phyloP scores from a whole-genome alignment of 225 moss, liverwort and hornwort genomes.

The Physcomitrellopsis africana region DNA sequence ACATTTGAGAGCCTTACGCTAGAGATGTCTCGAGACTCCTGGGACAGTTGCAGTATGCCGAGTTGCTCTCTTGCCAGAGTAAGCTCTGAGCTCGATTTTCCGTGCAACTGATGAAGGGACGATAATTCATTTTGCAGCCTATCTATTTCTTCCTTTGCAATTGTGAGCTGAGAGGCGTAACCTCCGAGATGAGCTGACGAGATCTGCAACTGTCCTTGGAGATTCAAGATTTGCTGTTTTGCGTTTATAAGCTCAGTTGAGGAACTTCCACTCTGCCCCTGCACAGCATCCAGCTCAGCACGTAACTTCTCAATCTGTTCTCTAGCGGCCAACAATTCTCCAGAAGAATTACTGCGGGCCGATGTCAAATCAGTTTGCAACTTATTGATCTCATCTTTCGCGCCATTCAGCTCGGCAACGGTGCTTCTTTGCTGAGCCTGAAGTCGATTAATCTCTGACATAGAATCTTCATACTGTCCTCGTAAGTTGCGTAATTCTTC shows the following conservation, averaged over 20 bases:
- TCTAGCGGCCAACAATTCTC: constrained; percentile 37
- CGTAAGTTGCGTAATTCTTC: constrained; percentile 42
- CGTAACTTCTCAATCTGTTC: constrained; percentile 43
- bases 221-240: constrained; percentile 34
- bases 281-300: constrained; percentile 40
- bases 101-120: constrained; percentile 18
- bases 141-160: constrained; percentile 30
- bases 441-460: constrained; percentile 11
- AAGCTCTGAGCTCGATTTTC: constrained; percentile 20
- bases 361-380: constrained; percentile 34
- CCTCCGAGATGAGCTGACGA: constrained; percentile 22
- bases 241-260: constrained; percentile 34
- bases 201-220: constrained; percentile 31
- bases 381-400: constrained; percentile 31
- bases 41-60: constrained; percentile 22
- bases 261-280: constrained; percentile 35
- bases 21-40: constrained; percentile 42
- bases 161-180: constrained; percentile 19
- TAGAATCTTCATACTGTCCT: constrained; percentile 37
- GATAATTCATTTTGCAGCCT: constrained; percentile 34
- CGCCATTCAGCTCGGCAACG: constrained; percentile 24
- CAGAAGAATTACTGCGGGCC: constrained; percentile 41
- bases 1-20: constrained; percentile 8
- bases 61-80: constrained; percentile 23
- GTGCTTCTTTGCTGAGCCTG: constrained; percentile 31